Evolutionary conservation across 352 stramenopile genomes (phyloP).

Genomic region (Phytophthora melonis): DNA sequence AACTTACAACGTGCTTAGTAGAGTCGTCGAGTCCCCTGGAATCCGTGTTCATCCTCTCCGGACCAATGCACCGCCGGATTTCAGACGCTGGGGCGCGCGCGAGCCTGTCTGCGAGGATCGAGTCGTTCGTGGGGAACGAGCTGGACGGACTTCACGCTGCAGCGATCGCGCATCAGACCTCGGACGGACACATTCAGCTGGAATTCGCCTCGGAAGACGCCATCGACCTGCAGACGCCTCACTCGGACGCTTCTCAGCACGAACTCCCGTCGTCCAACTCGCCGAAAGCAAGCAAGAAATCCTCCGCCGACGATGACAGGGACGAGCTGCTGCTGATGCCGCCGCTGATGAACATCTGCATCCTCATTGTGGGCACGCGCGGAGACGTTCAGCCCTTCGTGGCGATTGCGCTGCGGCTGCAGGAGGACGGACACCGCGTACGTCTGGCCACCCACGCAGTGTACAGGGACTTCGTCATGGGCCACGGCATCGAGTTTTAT

Average conservation of each 20-base stretch:
- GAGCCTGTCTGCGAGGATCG: constrained; percentile 25
- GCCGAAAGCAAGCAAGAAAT: constrained; percentile 1
- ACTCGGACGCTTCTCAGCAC: constrained; percentile 7
- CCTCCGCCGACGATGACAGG: background rate
- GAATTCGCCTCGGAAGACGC: constrained; percentile 42
- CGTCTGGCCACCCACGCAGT: constrained; percentile 89
- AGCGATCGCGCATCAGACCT: constrained; percentile 26
- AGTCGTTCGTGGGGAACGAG: constrained; percentile 28
- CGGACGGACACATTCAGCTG: constrained; percentile 47
- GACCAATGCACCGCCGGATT: constrained; percentile 12
- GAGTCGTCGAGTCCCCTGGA: background rate
- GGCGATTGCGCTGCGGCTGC: constrained; percentile 74
- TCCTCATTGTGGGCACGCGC: constrained; percentile 81
- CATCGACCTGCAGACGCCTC: constrained; percentile 37
- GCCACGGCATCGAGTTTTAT: constrained; percentile 75
- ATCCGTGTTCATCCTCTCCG: background rate
- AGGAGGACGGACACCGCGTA: constrained; percentile 87
- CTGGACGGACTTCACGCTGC: constrained; percentile 28
- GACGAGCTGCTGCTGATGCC: constrained; percentile 30
- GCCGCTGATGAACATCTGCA: constrained; percentile 65
- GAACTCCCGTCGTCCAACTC: constrained; percentile 10
- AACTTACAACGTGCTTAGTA: background rate
- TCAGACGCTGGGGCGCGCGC: background rate
- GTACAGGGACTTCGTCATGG: constrained; percentile 80
- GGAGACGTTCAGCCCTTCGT: constrained; percentile 80